Evolutionary conservation across 257 asterid genomes (phyloP).

Genomic region (Gentiana macrophylla): DNA sequence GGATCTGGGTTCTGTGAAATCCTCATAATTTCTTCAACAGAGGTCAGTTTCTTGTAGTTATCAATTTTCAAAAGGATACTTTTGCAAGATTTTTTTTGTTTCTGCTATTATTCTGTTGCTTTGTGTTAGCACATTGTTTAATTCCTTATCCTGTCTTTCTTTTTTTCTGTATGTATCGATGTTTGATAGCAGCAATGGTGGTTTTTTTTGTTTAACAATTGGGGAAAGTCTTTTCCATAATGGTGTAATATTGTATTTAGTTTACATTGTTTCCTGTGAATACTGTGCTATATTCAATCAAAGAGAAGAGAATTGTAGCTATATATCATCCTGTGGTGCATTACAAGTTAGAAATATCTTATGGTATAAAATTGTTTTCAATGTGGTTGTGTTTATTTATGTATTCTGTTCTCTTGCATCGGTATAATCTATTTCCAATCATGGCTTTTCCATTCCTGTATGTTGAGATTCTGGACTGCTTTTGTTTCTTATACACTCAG

Average conservation of each 20-base stretch:
- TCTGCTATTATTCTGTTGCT: neutral
- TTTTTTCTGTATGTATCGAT: neutral
- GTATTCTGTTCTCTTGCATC: no score
- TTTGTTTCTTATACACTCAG: no score
- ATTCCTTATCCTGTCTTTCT: neutral
- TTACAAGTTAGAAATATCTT: no score
- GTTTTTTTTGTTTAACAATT: neutral
- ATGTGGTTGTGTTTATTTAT: neutral
- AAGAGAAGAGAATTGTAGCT: no score
- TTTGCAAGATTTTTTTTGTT: constrained; percentile 2
- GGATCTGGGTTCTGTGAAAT: constrained; percentile 28
- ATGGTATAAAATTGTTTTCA: neutral
- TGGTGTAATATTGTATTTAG: no score
- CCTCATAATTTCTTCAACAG: constrained; percentile 1
- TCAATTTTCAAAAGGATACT: neutral
- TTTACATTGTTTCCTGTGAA: no score
- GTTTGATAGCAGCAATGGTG: constrained; percentile 1
- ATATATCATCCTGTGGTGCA: no score
- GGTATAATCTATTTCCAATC: neutral
- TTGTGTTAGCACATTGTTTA: neutral
- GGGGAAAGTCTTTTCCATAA: neutral
- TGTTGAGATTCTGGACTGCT: no score
- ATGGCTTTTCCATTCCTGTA: neutral
- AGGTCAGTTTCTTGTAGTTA: constrained; percentile 5
- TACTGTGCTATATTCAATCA: no score